A percentile compares a stretch with the other conserved stretches of the same genome.
phyloP scores from a whole-genome alignment of 225 moss, liverwort and hornwort species.

The Marchantia polymorpha region DNA sequence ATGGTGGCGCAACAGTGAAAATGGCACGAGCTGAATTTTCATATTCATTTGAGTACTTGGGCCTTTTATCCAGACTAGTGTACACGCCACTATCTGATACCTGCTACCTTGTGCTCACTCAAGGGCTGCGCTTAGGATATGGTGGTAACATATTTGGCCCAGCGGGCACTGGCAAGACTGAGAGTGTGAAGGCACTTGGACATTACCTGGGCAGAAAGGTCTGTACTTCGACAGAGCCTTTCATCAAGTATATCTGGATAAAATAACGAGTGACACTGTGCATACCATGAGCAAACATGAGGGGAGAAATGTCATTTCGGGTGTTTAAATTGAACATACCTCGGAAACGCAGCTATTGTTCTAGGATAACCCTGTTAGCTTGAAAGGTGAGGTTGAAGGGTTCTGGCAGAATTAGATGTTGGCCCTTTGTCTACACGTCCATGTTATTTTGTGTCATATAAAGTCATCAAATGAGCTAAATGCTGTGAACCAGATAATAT shows the following conservation, averaged over 20 bases:
- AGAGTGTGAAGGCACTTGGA: constrained; percentile 37
- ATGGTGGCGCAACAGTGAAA: constrained; percentile 20
- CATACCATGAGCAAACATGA: no score
- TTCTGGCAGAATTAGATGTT: no score
- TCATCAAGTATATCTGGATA: background rate
- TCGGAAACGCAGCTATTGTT: no score
- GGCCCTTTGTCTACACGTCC: no score
- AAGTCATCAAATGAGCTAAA: no score
- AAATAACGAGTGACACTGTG: no score
- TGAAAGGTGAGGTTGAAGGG: no score
- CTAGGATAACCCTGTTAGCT: no score
- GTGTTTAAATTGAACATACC: no score
- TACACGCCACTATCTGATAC: constrained; percentile 29
- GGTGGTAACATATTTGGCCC: constrained; percentile 34
- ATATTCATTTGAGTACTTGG: constrained; percentile 34
- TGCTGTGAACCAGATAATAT: background rate
- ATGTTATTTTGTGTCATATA: no score
- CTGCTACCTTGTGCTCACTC: constrained; percentile 27
- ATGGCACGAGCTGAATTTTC: constrained; percentile 39
- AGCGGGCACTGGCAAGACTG: constrained; percentile 42
- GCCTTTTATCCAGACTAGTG: constrained; percentile 27
- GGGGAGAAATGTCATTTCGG: no score
- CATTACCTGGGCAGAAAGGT: constrained; percentile 37
- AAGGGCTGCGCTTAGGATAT: constrained; percentile 25
- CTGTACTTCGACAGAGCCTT: background rate